Evolutionary conservation across 2,329 filamentous ascomycete species (phyloP), one percentile per base, ranked within the genome.

Genomic region (Aspergillus sp.): DNA sequence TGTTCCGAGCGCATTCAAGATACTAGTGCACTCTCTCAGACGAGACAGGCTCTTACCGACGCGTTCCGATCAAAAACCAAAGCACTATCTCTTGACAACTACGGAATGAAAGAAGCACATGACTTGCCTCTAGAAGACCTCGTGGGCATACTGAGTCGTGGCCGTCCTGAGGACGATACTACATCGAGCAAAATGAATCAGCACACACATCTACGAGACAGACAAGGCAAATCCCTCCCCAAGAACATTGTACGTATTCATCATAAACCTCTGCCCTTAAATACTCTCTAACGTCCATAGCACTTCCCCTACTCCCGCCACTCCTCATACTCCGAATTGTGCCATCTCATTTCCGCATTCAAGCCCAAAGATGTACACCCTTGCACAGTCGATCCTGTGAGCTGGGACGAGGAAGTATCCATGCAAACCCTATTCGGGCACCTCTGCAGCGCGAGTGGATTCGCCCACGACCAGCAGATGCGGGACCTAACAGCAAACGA

Each of bases 291-390:
- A 68, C 41, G 10, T 3, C n/a, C 13, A 36, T 48, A 78, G 79
- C 81, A 78, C 19, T 97, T 96, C 66, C 91, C 93, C 0, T 97
- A 93, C 70, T 94, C 94, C 0, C 85, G 94, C 1, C 94, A 98
- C 74, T 96, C 94, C 0, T 96, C 91, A 0, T 94, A 95, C 62
- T 79, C 81, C 0, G 94, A 97, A 72, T 83, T 96, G 2, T 89
- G 91, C 64, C 77, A 86, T 56, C 78, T 97, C 0, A 81, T 96
- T 1, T 72, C 80, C 3, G 80, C 82, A 0, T 90, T 97, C 67
- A 84, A 79, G 27, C 92, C 92, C 0, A 85, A 78, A 49, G 92
- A 97, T 67, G 80, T 97, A 2, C 90, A 89, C 80, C 92, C 93
- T 0, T 96, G 92, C 70, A 96, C 92, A 0, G 86, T 89, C 1